Evolutionary conservation across 768 basidiomycete species (phyloP), one percentile per base, ranked within the genome.

Genomic region (Lanmaoa pseudosensibilis): DNA sequence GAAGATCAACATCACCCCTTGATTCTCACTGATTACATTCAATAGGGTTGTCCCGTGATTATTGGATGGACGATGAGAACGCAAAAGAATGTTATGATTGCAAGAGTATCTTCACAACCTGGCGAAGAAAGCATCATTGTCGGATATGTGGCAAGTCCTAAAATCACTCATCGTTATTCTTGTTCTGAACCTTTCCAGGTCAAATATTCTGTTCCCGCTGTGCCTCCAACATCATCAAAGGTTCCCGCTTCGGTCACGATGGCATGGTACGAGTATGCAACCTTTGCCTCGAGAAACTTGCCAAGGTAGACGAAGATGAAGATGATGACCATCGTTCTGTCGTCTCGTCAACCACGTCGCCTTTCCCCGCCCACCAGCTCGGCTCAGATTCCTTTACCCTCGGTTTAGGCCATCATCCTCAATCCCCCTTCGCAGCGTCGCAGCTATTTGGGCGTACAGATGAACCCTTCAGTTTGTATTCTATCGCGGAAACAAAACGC

Each of bases 31-130:
- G 36, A 62, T 54, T 5, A 11, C 15, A 59, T 52, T 21, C 3
- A 12, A 34, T 50, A 92, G 92, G 91, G n/a, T 68, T 96, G 19
- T 92, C 92, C 23, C 85, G 87, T 60, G 92, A 97, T 66, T 98
- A 98, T 68, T 99, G 97, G 97, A 98, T 98, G 94, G 92, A 94
- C 58, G 95, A 98, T 67, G 93, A 93, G 66, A 89, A 90, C 53
- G 92, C 92, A 65, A 97, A 90, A 68, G 94, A 97, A 65, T 96
- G 94, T 67, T 96, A 93, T 69, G 94, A 95, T 71, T 97, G 94
- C 77, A 92, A 93, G 72, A 92, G 90, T 61, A 80, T 90, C 47
- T 99, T 99, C 74, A 92, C 93, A 0, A 83, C 94, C 2, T 98
- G 93, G 92, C 76, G 95, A 50, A 78, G 97, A 60, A 97, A 95